Percentiles rank a stretch among this genome's conserved stretches.
phyloP scores from a whole-genome alignment of 2,329 filamentous ascomycete genomes.

The Claviceps cyperi region DNA sequence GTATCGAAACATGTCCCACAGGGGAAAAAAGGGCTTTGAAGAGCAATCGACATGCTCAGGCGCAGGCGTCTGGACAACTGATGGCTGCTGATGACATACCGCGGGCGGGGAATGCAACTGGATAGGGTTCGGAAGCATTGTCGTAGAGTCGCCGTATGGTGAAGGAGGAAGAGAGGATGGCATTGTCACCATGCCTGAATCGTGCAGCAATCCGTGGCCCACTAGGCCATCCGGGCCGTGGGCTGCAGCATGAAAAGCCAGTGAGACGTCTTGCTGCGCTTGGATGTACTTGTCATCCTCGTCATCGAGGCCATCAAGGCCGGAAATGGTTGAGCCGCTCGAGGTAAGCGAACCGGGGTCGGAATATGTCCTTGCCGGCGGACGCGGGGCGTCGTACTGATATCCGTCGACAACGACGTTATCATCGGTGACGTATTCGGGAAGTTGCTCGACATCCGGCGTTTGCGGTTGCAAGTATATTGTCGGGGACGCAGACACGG shows the following conservation, averaged over 20 bases:
- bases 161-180: conserved; percentile 14
- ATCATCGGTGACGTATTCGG: conserved; percentile 34
- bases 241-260: conserved; percentile 7
- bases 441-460: conserved; percentile 26
- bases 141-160: conserved; percentile 28
- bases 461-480: conserved; percentile 22
- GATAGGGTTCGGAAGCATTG: conserved; percentile 9
- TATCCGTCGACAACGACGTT: conserved; percentile 28
- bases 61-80: conserved; percentile 9
- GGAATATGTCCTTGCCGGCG: conserved; percentile 34
- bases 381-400: conserved; percentile 32
- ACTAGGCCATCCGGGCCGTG: too few relatives aligned
- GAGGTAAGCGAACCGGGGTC: conserved; percentile 42
- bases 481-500: conserved; percentile 24
- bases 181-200: too few relatives aligned
- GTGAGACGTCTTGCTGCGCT: conserved; percentile 23
- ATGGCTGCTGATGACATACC: conserved; percentile 19
- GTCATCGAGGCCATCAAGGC: conserved; percentile 20
- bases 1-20: conserved; percentile 40
- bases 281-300: conserved; percentile 31
- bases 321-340: conserved; percentile 37
- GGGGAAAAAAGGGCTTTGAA: conserved; percentile 33
- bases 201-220: too few relatives aligned
- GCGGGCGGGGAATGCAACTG: conserved; percentile 13
- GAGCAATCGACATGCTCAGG: conserved; percentile 24